Evolutionary conservation across 75 land plant genomes (phyloP).

Genomic region (Pinus tabuliformis): DNA sequence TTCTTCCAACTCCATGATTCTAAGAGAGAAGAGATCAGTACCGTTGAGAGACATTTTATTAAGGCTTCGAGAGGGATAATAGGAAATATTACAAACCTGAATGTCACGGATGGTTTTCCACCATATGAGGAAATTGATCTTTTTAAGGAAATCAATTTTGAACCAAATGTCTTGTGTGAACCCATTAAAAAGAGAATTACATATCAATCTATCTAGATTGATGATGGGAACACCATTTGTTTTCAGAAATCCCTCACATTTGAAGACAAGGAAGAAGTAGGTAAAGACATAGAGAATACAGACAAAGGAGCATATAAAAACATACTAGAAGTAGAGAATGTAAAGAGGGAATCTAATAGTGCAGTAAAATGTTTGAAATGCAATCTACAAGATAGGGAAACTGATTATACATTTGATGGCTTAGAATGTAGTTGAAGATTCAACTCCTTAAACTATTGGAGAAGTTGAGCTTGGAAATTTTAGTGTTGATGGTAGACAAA

Average conservation of each 20-base stretch:
- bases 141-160: constrained; percentile 52
- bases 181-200: constrained; percentile 33
- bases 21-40: constrained; percentile 66
- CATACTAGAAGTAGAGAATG: too few species aligned
- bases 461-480: too few species aligned
- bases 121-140: constrained; percentile 16
- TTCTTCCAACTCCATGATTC: constrained; percentile 93
- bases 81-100: constrained; percentile 10
- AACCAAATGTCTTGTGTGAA: constrained; percentile 5
- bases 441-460: too few species aligned
- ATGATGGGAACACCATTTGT: constrained; percentile 53
- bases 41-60: constrained; percentile 11
- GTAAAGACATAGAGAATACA: too few species aligned
- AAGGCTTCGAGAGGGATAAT: constrained; percentile 8
- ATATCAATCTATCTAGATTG: constrained; percentile 47
- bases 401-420: too few species aligned
- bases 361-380: too few species aligned
- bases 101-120: constrained; percentile 15
- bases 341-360: too few species aligned
- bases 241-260: constrained; percentile 34
- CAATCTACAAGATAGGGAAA: too few species aligned
- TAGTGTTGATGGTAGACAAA: too few species aligned
- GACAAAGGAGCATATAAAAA: too few species aligned
- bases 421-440: too few species aligned
- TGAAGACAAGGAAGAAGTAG: constrained; percentile 2